phyloP scores from a whole-genome alignment of 2,329 filamentous ascomycete species.

The Fusarium begoniae region DNA sequence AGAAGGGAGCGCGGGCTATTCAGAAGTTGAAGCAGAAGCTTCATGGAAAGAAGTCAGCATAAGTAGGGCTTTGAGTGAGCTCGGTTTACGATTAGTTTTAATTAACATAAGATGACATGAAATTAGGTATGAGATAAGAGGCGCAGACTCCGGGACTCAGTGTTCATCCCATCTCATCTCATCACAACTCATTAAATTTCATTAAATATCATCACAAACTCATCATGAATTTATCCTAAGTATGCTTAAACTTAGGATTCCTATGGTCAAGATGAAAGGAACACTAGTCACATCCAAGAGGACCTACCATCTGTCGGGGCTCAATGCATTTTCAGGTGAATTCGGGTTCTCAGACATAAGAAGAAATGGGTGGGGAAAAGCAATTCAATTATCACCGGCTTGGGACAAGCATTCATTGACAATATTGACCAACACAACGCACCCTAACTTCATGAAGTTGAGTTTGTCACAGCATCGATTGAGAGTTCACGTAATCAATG shows the following conservation, averaged over 20 bases:
- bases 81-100: fast-evolving
- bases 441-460: not conserved
- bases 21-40: constrained; percentile 39
- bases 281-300: too few relatives aligned
- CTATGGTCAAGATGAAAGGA: fast-evolving
- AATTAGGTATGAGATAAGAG: not conserved
- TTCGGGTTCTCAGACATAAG: too few relatives aligned
- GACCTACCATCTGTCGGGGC: not conserved
- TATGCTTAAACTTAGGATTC: not conserved
- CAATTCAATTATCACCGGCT: too few relatives aligned
- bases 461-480: not conserved
- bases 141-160: fast-evolving
- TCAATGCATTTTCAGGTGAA: not conserved
- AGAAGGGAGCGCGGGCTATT: constrained; percentile 3
- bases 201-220: not conserved
- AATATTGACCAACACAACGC: fast-evolving
- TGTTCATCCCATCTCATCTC: not conserved
- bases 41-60: constrained; percentile 4
- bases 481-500: not conserved
- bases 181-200: not conserved
- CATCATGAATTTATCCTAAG: not conserved
- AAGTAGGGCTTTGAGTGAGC: fast-evolving
- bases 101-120: not conserved
- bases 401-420: too few relatives aligned
- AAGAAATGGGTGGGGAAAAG: too few relatives aligned